phyloP scores from a whole-genome alignment of 163 green algal species.

The Chlamydomonas reinhardtii region DNA sequence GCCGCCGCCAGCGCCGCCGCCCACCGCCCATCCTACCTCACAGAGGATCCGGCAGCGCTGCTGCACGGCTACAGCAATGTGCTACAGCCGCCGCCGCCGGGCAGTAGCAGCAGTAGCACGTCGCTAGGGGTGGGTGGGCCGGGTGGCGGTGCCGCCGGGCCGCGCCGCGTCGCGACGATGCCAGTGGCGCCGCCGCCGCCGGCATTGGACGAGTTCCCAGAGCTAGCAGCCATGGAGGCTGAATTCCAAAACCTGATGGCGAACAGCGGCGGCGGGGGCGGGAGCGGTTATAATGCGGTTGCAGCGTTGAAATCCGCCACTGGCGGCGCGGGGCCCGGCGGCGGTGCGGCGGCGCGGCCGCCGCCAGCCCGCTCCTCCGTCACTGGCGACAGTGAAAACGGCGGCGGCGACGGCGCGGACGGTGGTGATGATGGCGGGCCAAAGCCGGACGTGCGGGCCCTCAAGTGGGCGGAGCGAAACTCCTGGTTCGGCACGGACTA shows the following conservation, averaged over 20 bases:
- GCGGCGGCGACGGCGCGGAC: neutral
- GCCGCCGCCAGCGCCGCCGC: neutral
- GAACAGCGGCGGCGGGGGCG: neutral
- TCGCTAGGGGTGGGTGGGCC: neutral
- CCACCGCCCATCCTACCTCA: slow-evolving; percentile 20
- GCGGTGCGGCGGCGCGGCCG: neutral
- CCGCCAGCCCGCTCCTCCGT: neutral
- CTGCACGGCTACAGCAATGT: slow-evolving; percentile 32
- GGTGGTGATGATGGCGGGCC: neutral
- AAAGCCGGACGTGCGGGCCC: slow-evolving; percentile 64
- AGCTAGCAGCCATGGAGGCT: slow-evolving; percentile 76
- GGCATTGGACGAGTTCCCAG: slow-evolving; percentile 63
- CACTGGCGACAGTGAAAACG: neutral
- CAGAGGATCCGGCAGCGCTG: slow-evolving; percentile 39
- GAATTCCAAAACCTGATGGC: slow-evolving; percentile 65
- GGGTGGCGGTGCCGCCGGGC: neutral
- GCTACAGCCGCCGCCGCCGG: slow-evolving; percentile 9
- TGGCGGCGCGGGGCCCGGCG: neutral
- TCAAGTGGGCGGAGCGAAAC: slow-evolving; percentile 78
- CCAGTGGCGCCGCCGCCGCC: slow-evolving; percentile 2
- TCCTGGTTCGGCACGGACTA: slow-evolving; percentile 76
- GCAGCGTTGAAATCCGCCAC: neutral
- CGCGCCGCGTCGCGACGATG: neutral
- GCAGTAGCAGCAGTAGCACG: slow-evolving; percentile 4
- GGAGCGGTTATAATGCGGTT: neutral